Base-by-base conservation (phyloP, 257 asterid species). In the Plantago ovata region DNA sequence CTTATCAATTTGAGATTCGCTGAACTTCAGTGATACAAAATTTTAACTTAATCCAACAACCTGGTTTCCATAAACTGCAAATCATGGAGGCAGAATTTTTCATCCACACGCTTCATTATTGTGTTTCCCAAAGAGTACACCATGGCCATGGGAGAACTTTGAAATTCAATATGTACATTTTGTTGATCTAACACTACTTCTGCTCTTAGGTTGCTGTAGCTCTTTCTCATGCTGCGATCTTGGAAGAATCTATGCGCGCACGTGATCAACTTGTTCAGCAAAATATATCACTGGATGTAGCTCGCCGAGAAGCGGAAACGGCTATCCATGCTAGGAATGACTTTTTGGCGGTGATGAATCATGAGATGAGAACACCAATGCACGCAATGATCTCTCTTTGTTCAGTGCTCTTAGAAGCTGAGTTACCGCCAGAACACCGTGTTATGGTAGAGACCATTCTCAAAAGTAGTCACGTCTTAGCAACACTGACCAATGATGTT, bases 311-410 rank as follows among this genome's bases (percentile, higher is more conserved):
- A 59, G 86, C 91, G 10, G 87, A 85, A 77, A 64, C 56, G 47
- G 90, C 86, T n/a, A 67, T 80, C 47, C 75, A 72, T 53, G 95
- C 86, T 33, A 73, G 84, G 61, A 80, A 85, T 19, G 87, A 82
- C 74, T 83, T 84, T 65, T 69, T 84, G 48, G 78, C 87, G 49
- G 92, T 83, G 67, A 83, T 86, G 89, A 86, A 83, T 56, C 95
- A 86, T 64, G 95, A 86, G 79, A 86, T 86, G 95, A 71, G 84
- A 50, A 86, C 85, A 13, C 89, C 95, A 8, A 80, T 82, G 84
- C 86, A 86, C 59, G 89, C 87, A 14, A 72, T 81, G 38, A 69
- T 86, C 22, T 77, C 89, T 58, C 75, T 86, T 23, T 80, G 89
- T 66, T 86, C 89, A 36, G 65, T 83, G 67, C 89, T 83, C 53